phyloP scores from a whole-genome alignment of 306 rosid species.

The Spatholobus suberectus region DNA sequence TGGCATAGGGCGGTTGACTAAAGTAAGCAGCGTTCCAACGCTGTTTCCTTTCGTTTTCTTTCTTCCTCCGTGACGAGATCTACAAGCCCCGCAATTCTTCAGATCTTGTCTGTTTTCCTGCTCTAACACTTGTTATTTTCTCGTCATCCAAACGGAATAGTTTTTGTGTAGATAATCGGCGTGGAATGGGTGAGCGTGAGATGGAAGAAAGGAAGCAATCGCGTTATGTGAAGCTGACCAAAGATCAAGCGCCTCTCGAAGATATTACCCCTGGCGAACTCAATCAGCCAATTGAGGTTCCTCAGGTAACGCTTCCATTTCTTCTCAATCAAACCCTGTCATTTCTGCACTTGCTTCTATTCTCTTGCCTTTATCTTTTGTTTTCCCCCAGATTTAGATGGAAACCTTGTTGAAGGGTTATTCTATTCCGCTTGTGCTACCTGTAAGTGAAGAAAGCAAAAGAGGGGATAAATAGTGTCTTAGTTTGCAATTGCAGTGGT shows the following conservation, averaged over 20 bases:
- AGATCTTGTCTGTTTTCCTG: constrained; percentile 29
- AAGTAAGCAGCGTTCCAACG: not conserved
- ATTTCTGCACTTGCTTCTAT: no score
- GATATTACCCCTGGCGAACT: constrained; percentile 97
- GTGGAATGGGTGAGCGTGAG: no score
- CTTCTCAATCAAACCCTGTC: no score
- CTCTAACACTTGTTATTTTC: no score
- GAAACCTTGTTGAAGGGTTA: not conserved
- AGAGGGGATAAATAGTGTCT: no score
- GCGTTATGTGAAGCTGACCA: constrained; percentile 84
- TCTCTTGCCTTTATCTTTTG: no score
- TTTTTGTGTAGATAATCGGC: not conserved
- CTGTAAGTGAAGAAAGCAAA: no score
- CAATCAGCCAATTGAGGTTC: constrained; percentile 92
- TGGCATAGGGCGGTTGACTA: not conserved
- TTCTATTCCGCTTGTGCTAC: not conserved
- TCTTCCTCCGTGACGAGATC: not conserved
- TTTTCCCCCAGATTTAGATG: not conserved
- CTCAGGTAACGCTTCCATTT: constrained; percentile 63
- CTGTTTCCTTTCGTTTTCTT: not conserved
- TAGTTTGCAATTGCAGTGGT: constrained; percentile 4
- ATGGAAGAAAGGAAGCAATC: constrained; percentile 86
- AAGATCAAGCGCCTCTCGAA: constrained; percentile 77
- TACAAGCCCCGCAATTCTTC: not conserved
- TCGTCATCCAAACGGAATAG: not conserved